Conservation (phyloP, 2,329 filamentous ascomycete species). For the Balansia obtecta region DNA sequence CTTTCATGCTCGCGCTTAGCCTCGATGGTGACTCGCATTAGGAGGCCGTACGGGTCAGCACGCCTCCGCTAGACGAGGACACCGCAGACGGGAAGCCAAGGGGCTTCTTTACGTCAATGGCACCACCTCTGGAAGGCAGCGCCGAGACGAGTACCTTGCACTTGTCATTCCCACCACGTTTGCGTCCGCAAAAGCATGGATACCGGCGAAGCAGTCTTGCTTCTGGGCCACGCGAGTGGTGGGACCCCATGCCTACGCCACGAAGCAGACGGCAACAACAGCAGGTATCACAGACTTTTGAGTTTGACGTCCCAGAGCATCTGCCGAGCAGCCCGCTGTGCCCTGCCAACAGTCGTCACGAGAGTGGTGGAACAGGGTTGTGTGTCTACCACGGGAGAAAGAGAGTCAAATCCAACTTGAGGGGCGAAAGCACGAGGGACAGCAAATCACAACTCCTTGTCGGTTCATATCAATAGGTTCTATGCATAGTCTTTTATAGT, state of each 20-base stretch:
- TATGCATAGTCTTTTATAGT: not conserved
- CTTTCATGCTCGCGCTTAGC: not conserved
- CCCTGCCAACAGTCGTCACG: conserved; percentile 32
- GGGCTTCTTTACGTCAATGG: conserved; percentile 31
- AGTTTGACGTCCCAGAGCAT: conserved; percentile 39
- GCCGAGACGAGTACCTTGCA: not conserved
- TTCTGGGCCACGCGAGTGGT: conserved; percentile 22
- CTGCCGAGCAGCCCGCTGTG: conserved; percentile 39
- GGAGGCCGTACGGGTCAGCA: conserved; percentile 37
- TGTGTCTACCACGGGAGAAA: conserved; percentile 38
- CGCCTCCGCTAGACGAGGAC: conserved; percentile 30
- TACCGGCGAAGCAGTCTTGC: conserved; percentile 13
- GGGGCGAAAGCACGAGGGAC: not conserved
- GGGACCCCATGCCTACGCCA: conserved; percentile 19
- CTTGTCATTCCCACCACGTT: conserved; percentile 2
- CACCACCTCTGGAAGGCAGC: conserved; percentile 14
- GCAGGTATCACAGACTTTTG: conserved; percentile 19
- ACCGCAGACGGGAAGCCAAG: conserved; percentile 24
- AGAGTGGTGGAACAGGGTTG: conserved; percentile 31
- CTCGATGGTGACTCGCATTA: conserved; percentile 10
- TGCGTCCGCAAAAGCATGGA: conserved; percentile 9
- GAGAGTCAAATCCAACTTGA: conserved; percentile 8
- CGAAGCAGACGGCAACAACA: conserved; percentile 9
- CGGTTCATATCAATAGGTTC: not conserved
- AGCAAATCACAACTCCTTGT: not conserved